phyloP scores from a whole-genome alignment of 1,284 basidiomycete genomes.

The Rhodotorula sp. region DNA sequence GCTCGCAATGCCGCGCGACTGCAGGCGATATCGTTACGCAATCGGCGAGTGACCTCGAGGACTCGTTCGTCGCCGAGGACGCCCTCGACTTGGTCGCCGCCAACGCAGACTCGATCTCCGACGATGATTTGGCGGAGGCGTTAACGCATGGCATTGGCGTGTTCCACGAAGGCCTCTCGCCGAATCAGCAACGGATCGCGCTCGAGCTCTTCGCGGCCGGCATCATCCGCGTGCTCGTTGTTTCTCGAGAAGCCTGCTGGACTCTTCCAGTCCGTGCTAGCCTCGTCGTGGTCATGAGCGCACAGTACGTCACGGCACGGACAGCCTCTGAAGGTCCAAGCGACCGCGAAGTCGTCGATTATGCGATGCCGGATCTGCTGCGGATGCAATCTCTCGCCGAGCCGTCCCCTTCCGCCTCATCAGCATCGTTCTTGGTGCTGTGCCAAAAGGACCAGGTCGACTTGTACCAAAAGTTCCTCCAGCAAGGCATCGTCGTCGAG shows the following conservation, averaged over 20 bases:
- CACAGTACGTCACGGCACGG: slow-evolving; percentile 64
- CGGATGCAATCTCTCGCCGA: slow-evolving; percentile 86
- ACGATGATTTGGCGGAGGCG: slow-evolving; percentile 67
- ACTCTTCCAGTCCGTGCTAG: slow-evolving; percentile 74
- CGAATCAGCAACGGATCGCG: slow-evolving; percentile 70
- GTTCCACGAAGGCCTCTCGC: slow-evolving; percentile 71
- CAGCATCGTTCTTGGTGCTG: slow-evolving; percentile 76
- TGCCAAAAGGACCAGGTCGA: slow-evolving; percentile 80
- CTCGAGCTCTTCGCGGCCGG: slow-evolving; percentile 81
- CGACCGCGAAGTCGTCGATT: slow-evolving; percentile 58
- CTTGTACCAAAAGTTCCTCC: slow-evolving; percentile 75
- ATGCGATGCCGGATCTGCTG: slow-evolving; percentile 75
- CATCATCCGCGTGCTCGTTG: slow-evolving; percentile 76
- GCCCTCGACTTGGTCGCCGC: slow-evolving; percentile 59
- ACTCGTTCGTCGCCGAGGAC: slow-evolving; percentile 58
- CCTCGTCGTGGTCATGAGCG: slow-evolving; percentile 85
- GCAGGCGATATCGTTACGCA: slow-evolving; percentile 85
- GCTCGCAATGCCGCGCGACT: slow-evolving; percentile 71
- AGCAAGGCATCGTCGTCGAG: slow-evolving; percentile 84
- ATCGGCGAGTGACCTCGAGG: slow-evolving; percentile 71
- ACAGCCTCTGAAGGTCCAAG: slow-evolving; percentile 32
- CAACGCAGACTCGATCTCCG: slow-evolving; percentile 61
- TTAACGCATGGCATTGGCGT: slow-evolving; percentile 87
- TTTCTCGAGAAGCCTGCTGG: slow-evolving; percentile 82
- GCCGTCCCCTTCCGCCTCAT: slow-evolving; percentile 48